Percentiles rank a stretch among this genome's conserved stretches.
Evolutionary conservation across 352 stramenopile species (phyloP).

Genomic region (Pythium phragmiticola): DNA sequence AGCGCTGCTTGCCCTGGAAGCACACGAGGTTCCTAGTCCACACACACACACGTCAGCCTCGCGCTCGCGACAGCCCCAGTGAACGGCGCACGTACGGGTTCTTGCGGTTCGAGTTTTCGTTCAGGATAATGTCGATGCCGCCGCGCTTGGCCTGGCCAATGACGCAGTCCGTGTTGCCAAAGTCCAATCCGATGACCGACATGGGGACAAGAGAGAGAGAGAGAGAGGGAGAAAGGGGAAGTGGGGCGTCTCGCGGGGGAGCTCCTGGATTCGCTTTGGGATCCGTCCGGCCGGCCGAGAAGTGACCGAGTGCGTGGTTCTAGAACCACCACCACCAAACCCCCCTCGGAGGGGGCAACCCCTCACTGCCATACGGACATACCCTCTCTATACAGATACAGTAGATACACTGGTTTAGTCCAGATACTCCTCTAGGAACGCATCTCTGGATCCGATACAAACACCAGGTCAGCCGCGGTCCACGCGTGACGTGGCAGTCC

Average conservation of each 20-base stretch:
- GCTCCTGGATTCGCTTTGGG: neutral
- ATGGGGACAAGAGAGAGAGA: slow-evolving; percentile 48
- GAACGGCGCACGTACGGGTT: slow-evolving; percentile 82
- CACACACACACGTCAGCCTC: neutral
- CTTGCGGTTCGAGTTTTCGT: slow-evolving; percentile 98
- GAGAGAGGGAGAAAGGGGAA: slow-evolving; percentile 17
- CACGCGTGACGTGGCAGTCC: neutral
- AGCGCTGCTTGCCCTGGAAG: slow-evolving; percentile 89
- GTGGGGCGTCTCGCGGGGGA: neutral
- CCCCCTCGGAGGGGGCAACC: neutral
- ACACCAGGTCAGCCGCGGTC: neutral
- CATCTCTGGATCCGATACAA: slow-evolving; percentile 15
- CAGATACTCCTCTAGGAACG: neutral
- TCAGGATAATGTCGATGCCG: slow-evolving; percentile 99
- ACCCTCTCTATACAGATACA: slow-evolving; percentile 20
- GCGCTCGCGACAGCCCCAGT: no score
- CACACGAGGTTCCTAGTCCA: slow-evolving; percentile 76
- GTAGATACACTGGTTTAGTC: neutral
- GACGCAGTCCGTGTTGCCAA: slow-evolving; percentile 95
- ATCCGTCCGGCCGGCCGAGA: neutral
- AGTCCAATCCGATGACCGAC: slow-evolving; percentile 97
- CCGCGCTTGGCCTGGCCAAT: slow-evolving; percentile 96
- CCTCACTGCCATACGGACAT: slow-evolving; percentile 3
- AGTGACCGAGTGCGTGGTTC: slow-evolving; percentile 24
- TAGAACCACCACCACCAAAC: slow-evolving; percentile 25